Evolutionary conservation across 169 alveolate genomes (phyloP).

Genomic region (Babesia divergens): DNA sequence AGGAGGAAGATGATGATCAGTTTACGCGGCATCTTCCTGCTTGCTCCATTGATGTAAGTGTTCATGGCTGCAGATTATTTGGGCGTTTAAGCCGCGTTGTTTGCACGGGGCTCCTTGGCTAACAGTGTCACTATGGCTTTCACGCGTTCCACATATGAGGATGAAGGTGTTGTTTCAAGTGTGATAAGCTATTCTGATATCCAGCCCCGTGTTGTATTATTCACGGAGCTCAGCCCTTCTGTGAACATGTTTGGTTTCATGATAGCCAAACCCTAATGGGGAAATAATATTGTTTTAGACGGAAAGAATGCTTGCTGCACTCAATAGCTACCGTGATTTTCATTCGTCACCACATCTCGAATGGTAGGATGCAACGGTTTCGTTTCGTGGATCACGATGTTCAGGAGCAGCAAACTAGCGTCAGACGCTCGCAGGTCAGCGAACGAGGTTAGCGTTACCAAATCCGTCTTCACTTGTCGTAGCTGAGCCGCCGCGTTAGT

Average conservation of each 20-base stretch:
- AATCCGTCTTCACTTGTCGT: background rate
- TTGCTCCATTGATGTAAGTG: no score
- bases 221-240: no score
- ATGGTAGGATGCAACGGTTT: conserved; percentile 11
- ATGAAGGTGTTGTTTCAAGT: no score
- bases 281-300: conserved; percentile 3
- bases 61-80: no score
- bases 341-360: conserved; percentile 46
- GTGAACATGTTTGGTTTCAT: background rate
- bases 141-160: no score
- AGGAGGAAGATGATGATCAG: no score
- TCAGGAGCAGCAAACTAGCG: conserved; percentile 10
- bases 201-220: no score
- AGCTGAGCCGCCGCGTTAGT: conserved; percentile 9
- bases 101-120: no score
- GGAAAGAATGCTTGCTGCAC: conserved; percentile 40
- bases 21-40: no score
- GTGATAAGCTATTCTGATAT: no score
- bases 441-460: background rate
- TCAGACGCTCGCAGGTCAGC: background rate
- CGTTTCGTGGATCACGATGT: background rate
- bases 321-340: conserved; percentile 47
- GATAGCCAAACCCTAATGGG: background rate
- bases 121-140: no score
- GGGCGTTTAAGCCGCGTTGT: no score